Percentiles rank a stretch among this genome's conserved stretches.
These are phyloP conservation scores for Populus hybrid DNA, from an alignment of 441 rosid genomes.

Conservation along the genomic window DNA sequence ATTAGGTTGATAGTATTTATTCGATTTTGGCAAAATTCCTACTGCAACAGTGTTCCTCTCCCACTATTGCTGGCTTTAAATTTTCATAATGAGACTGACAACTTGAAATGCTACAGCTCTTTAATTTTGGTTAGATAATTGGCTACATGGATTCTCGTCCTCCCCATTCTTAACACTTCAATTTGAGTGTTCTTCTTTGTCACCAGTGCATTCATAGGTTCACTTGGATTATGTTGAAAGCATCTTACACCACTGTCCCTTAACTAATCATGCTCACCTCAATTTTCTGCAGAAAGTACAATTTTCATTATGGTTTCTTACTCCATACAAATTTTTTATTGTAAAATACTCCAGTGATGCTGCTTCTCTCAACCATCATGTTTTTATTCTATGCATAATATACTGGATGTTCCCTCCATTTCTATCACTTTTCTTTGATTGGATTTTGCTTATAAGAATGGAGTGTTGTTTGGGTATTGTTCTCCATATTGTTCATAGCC, in stretches of 20 bases:
- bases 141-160: no score
- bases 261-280: neutral
- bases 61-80: no score
- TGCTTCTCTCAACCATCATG: neutral
- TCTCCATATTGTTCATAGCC: no score
- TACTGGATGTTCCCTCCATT: neutral
- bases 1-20: no score
- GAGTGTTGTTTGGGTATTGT: neutral
- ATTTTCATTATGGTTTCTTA: neutral
- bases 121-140: no score
- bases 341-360: neutral
- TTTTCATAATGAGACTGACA: no score
- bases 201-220: neutral
- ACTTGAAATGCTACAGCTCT: no score
- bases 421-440: neutral
- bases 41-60: no score
- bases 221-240: neutral
- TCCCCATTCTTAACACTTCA: neutral
- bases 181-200: neutral
- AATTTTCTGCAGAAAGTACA: neutral
- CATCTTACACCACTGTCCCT: neutral
- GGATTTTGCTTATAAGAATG: neutral
- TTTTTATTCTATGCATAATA: neutral
- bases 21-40: no score
- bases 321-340: neutral